These are phyloP conservation scores for Trypanosoma melophagium DNA, from an alignment of 208 protist species.

Conservation along the genomic window DNA sequence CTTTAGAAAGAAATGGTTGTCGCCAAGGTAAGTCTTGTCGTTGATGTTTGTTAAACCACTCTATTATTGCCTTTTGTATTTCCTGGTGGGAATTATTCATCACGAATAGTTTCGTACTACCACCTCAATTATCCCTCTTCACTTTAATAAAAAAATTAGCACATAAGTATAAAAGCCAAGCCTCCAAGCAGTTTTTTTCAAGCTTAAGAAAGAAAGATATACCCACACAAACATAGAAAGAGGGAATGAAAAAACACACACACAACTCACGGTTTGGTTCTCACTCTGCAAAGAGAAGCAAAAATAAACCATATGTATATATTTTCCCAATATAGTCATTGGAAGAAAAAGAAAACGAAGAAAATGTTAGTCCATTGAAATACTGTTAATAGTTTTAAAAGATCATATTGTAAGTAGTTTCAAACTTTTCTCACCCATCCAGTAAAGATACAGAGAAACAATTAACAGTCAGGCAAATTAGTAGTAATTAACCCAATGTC, in stretches of 20 bases:
- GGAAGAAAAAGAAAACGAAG: too few relatives aligned
- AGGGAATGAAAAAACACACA: background rate
- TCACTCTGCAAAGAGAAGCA: too few relatives aligned
- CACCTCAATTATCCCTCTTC: background rate
- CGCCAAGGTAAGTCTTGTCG: slow-evolving; percentile 67
- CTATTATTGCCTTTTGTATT: slow-evolving; percentile 31
- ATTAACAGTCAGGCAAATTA: too few relatives aligned
- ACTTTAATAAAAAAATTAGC: slow-evolving; percentile 2
- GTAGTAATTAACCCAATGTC: too few relatives aligned
- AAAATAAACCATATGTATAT: too few relatives aligned
- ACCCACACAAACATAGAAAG: slow-evolving; percentile 1
- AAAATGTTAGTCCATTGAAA: too few relatives aligned
- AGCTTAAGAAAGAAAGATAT: background rate
- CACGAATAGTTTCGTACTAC: background rate
- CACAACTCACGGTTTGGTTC: too few relatives aligned
- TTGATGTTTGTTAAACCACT: slow-evolving; percentile 48
- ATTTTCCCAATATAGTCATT: too few relatives aligned
- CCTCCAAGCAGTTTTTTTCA: background rate
- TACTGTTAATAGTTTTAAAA: too few relatives aligned
- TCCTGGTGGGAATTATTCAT: slow-evolving; percentile 17
- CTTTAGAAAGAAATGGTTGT: slow-evolving; percentile 11
- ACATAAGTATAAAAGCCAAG: slow-evolving; percentile 3
- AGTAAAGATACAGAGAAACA: too few relatives aligned
- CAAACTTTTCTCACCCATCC: too few relatives aligned
- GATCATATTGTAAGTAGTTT: too few relatives aligned